Base-by-base conservation (phyloP, 345 rosid species). In the Pugionium dolabratum region DNA sequence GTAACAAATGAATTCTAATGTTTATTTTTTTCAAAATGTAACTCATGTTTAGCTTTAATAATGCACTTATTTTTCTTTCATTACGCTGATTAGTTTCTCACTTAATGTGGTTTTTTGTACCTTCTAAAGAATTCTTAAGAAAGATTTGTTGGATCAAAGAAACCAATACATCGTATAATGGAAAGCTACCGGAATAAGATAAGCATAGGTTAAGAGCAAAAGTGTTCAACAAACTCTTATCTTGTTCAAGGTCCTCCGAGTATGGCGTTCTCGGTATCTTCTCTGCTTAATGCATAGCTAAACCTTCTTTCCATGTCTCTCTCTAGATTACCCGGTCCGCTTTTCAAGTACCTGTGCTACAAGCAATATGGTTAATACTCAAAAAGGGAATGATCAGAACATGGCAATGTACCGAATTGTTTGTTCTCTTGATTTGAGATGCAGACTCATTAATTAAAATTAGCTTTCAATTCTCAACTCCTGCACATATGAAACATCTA, bases 261-360 rank as follows among this genome's bases (percentile, higher is more conserved):
- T 48, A 86, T 84, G 61, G 97, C 97, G 37, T 93, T 93, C 78
- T 93, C 89, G 0, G 88, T 84, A 78, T 93, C 98, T 57, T 90
- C 93, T 76, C 98, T 84, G 59, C 96, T 92, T 76, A 92, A 75
- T 26, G 98, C 96, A 63, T 92, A 89, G 46, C 96, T 92, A 82
- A 92, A 94, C 79, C 97, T 86, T 74, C 98, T 88, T 74, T 93
- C 98, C 59, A 93, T 72, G 47, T 93, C 98, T 64, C 87, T 90
- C 62, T 94, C 97, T 2, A 93, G 90, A 78, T 70, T 85, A 6
- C 95, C 97, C 6, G 96, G 92, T 9, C 97, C 97, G 67, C 73
- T 88, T 83, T 83, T 94, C 78, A 86, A 69, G 81, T 94, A 90
- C 86, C 99, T 94, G 42, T 18, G 18, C 39, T 30, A 9, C 48